A percentile compares a stretch with the other conserved stretches of the same genome.
Conservation (phyloP, 2,329 filamentous ascomycete genomes). For the Neobulgaria alba region DNA sequence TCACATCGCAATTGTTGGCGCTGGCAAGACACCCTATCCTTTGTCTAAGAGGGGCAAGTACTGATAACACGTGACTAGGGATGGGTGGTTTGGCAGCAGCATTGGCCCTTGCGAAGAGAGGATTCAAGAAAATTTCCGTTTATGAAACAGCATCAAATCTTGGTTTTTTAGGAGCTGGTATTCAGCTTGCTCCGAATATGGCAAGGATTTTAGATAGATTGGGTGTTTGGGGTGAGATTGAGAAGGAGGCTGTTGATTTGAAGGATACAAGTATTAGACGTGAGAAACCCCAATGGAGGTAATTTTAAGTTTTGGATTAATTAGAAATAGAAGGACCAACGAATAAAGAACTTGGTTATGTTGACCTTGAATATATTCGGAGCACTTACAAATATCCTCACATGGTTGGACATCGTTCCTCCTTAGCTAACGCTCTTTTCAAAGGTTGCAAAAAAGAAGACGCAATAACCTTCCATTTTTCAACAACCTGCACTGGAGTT, state of each 20-base stretch:
- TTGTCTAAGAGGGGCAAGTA: too few relatives aligned
- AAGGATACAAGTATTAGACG: conserved; percentile 64
- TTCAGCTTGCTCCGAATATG: conserved; percentile 79
- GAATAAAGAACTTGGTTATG: conserved; percentile 60
- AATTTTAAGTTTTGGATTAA: too few relatives aligned
- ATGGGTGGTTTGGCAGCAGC: conserved; percentile 72
- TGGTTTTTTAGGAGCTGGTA: conserved; percentile 77
- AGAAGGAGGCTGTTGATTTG: conserved; percentile 60
- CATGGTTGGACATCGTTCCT: conserved; percentile 70
- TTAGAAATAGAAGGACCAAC: conserved; percentile 64
- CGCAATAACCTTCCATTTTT: conserved; percentile 61
- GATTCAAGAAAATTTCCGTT: conserved; percentile 64
- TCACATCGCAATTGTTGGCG: conserved; percentile 6
- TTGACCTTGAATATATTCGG: conserved; percentile 59
- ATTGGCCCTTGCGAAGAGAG: conserved; percentile 65
- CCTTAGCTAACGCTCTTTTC: conserved; percentile 60
- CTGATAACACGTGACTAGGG: too few relatives aligned
- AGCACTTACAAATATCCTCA: conserved; percentile 66
- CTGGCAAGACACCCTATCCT: too few relatives aligned
- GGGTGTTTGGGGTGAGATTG: conserved; percentile 65
- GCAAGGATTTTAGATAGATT: conserved; percentile 64
- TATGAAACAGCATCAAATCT: conserved; percentile 66
- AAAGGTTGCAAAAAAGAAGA: conserved; percentile 57
- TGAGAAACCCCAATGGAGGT: too few relatives aligned
- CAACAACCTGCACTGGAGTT: conserved; percentile 45